Conservation (phyloP, 2,329 filamentous ascomycete genomes). For the Nemania sp. region DNA sequence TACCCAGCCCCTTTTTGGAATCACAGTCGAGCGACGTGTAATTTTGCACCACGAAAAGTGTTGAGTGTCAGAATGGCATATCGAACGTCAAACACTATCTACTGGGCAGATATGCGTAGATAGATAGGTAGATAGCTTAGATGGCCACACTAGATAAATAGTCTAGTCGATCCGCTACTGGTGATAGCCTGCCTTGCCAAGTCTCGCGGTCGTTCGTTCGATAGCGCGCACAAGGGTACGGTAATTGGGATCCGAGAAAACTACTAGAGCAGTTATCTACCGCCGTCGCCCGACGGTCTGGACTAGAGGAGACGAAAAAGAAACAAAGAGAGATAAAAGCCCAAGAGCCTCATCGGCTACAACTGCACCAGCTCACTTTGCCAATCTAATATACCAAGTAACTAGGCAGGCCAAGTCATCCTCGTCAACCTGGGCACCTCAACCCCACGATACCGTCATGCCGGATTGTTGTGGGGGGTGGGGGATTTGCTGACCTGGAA, state of each 20-base stretch:
- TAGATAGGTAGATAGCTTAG: no score
- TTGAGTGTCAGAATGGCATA: no score
- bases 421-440: neutral
- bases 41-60: no score
- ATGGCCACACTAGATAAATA: no score
- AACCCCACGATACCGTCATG: slow-evolving; percentile 21
- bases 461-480: slow-evolving; percentile 16
- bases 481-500: neutral
- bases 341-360: neutral
- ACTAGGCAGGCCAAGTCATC: neutral
- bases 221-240: no score
- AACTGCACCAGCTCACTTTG: neutral
- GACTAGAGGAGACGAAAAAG: neutral
- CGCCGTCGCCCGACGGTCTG: neutral
- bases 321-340: neutral
- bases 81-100: no score
- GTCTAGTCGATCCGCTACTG: neutral
- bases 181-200: neutral
- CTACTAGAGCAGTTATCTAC: no score
- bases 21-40: no score
- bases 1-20: no score
- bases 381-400: neutral
- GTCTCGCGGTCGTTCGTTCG: neutral
- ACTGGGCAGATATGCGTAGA: no score
- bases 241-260: no score